Evolutionary conservation across 2,329 filamentous ascomycete genomes (phyloP).

Genomic region (Colletotrichum sp.): DNA sequence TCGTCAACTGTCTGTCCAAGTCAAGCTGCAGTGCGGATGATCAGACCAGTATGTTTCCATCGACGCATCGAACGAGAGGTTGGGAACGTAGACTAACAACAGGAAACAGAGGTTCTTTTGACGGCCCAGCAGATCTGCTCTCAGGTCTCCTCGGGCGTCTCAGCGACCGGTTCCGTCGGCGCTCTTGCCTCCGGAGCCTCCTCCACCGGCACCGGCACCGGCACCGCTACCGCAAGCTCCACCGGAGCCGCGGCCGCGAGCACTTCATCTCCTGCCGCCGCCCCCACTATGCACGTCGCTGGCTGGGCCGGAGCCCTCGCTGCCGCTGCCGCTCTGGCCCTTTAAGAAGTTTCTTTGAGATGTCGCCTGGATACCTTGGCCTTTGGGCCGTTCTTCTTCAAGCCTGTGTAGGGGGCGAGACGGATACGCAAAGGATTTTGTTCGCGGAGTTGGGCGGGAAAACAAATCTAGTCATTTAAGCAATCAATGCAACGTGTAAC

Average conservation of each 20-base stretch:
- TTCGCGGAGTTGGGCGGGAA: neutral
- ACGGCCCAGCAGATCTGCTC: conserved; percentile 29
- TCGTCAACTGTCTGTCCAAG: conserved; percentile 39
- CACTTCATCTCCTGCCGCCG: conserved; percentile 24
- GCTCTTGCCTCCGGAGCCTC: neutral
- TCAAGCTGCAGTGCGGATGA: conserved; percentile 38
- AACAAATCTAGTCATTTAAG: neutral
- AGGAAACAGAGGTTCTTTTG: conserved; percentile 25
- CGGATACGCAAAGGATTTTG: neutral
- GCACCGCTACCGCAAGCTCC: neutral
- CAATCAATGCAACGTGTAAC: neutral
- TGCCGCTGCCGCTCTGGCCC: conserved; percentile 32
- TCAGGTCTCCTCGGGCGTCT: neutral
- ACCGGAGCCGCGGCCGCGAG: conserved; percentile 15
- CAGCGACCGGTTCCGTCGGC: neutral
- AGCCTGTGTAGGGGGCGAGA: neutral
- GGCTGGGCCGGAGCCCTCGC: conserved; percentile 34
- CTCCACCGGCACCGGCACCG: too few relatives aligned
- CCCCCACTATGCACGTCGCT: conserved; percentile 27
- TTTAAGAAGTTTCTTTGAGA: conserved; percentile 23
- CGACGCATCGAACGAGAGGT: neutral
- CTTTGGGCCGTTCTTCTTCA: neutral
- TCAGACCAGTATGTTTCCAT: conserved; percentile 34
- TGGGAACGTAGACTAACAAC: neutral
- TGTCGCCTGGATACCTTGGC: neutral